Percentiles rank a stretch among this genome's conserved stretches.
Conservation (phyloP, 2,329 filamentous ascomycete species). For the Scytalidium sp. region DNA sequence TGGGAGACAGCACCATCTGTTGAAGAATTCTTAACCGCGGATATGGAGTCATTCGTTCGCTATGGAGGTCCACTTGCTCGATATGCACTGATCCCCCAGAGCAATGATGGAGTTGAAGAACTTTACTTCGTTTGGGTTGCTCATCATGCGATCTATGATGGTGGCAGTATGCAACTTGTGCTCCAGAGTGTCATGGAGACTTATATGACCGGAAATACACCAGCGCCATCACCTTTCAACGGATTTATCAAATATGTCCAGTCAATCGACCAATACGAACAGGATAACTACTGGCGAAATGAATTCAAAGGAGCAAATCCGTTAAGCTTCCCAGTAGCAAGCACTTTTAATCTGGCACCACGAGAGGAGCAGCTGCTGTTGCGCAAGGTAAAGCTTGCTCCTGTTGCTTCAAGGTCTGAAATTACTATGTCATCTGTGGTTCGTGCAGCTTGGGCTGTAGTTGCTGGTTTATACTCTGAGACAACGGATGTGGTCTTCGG, state of each 20-base stretch:
- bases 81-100: background rate
- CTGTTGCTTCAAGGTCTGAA: background rate
- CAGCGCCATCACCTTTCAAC: background rate
- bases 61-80: background rate
- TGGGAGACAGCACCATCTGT: background rate
- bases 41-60: background rate
- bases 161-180: constrained; percentile 33
- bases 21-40: background rate
- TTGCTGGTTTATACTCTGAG: constrained; percentile 32
- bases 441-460: constrained; percentile 32
- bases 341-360: background rate
- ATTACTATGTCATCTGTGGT: constrained; percentile 1
- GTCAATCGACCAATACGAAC: constrained; percentile 30
- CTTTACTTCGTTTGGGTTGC: constrained; percentile 43
- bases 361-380: too few relatives aligned
- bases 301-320: background rate
- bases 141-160: constrained; percentile 50
- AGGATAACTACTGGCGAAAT: constrained; percentile 12
- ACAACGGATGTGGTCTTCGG: constrained; percentile 36
- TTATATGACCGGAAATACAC: constrained; percentile 25
- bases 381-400: background rate
- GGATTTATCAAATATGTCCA: constrained; percentile 43
- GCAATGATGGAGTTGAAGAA: too few relatives aligned
- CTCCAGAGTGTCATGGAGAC: constrained; percentile 2
- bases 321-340: background rate